Evolutionary conservation across 805 yeast species (phyloP), one percentile per base, ranked within the genome.

Genomic region (Saccharomyces cerevisiae): DNA sequence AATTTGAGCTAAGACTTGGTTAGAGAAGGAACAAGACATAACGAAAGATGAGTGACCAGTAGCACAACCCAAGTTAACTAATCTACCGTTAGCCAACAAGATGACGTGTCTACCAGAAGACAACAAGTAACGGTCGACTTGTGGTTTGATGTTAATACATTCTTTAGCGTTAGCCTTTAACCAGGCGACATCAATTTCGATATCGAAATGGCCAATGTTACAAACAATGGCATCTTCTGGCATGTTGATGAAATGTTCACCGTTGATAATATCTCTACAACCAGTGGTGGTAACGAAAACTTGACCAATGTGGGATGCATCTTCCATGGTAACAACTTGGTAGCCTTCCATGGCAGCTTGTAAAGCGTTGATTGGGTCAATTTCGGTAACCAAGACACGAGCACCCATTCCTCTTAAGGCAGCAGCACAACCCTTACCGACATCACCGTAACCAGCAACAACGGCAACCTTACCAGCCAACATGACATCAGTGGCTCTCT

Each of bases 401-500:
- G 99, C 97, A 81, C 99, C 99, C 97, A 92, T 91, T 73, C 95
- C 91, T 79, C 89, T 86, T 70, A 94, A 84, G 63, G 99, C 96
- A 89, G 90, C 87, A 75, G 97, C 97, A 84, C 99, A 92, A 76
- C 99, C 99, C 81, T 92, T 92, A 81, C 99, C 99, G 72, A 92
- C 99, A 74, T 92, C 99, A 84, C 99, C 99, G 81, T 85, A 92
- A 79, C 99, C 99, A 59, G 97, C 97, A 69, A 92, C 98, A 68
- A 92, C 95, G 59, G 98, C 96, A 72, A 89, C 94, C 82, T 92
- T 92, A 80, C 99, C 99, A 65, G 97, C 98, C 72, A 92, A 86
- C 98, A 92, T 94, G 68, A 92, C 98, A 72, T 92, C 99, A 71
- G 99, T 92, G 75, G 98, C 99, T 81, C 98, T 89, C 86, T 92